phyloP scores from a whole-genome alignment of 345 rosid species.

The Euphorbia pulcherrima region DNA sequence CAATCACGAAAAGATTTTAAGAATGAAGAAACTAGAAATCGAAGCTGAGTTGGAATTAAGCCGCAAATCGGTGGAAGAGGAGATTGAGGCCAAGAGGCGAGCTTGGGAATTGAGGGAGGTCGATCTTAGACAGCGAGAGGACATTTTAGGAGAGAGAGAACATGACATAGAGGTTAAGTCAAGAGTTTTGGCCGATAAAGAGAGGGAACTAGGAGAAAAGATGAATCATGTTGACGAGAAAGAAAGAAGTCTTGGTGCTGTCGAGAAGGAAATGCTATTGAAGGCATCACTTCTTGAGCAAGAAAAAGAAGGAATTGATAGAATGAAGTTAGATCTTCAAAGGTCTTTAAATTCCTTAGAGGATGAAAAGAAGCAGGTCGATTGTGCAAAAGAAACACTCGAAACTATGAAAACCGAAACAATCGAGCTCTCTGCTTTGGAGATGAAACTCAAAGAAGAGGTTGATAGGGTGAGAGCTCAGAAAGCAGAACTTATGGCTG shows the following conservation, averaged over 20 bases:
- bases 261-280: constrained; percentile 47
- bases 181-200: constrained; percentile 57
- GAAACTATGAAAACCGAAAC: constrained; percentile 77
- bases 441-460: constrained; percentile 90
- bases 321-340: constrained; percentile 56
- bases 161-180: constrained; percentile 70
- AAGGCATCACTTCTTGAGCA: constrained; percentile 41
- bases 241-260: constrained; percentile 45
- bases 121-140: constrained; percentile 71
- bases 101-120: constrained; percentile 88
- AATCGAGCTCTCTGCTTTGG: constrained; percentile 60
- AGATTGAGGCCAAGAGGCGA: constrained; percentile 78
- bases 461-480: constrained; percentile 75
- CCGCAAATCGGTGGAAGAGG: constrained; percentile 68
- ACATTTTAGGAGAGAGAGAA: constrained; percentile 59
- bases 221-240: constrained; percentile 48
- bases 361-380: constrained; percentile 61
- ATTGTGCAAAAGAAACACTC: constrained; percentile 56
- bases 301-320: constrained; percentile 59
- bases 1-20: constrained; percentile 57
- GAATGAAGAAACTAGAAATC: constrained; percentile 56
- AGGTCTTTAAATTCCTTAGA: constrained; percentile 59
- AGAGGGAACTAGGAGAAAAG: constrained; percentile 61
- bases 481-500: constrained; percentile 64
- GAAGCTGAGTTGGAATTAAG: constrained; percentile 72